A percentile compares a stretch with the other conserved stretches of the same genome.
These are phyloP conservation scores for Curvularia lunata DNA, from an alignment of 2,329 filamentous ascomycete species.

Conservation along the genomic window DNA sequence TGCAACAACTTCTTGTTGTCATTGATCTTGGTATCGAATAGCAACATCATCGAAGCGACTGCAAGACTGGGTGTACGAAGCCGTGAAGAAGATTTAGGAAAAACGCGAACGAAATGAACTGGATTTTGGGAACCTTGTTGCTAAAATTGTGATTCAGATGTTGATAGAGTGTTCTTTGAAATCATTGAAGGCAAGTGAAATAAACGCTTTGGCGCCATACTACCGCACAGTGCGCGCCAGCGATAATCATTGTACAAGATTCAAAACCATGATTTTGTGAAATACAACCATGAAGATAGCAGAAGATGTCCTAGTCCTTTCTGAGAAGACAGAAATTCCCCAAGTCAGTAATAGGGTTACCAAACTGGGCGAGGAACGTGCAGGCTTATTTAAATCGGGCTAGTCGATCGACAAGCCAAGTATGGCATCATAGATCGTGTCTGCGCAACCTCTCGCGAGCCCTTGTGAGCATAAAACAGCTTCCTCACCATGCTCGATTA, in stretches of 20 bases:
- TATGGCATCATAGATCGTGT: conserved; percentile 45
- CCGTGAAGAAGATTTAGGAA: background rate
- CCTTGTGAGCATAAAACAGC: conserved; percentile 4
- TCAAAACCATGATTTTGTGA: background rate
- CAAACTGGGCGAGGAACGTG: background rate
- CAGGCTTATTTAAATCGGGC: conserved; percentile 4
- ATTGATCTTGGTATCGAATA: no score
- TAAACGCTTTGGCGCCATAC: background rate
- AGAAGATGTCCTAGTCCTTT: background rate
- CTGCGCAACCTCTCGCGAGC: conserved; percentile 14
- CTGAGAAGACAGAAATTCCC: background rate
- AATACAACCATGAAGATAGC: background rate
- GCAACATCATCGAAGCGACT: background rate
- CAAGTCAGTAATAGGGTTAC: no score
- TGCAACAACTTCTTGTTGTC: no score
- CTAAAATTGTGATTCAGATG: background rate
- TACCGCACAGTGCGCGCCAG: background rate
- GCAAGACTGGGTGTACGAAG: background rate
- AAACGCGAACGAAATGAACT: background rate
- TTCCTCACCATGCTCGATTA: conserved; percentile 16
- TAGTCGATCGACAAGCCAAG: conserved; percentile 32
- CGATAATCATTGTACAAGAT: background rate
- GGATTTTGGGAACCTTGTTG: conserved; percentile 4
- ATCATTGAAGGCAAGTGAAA: background rate
- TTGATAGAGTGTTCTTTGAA: background rate